Percentiles rank a stretch among this genome's conserved stretches.
These are phyloP conservation scores for Kernera saxatilis DNA, from an alignment of 345 rosid species.

Conservation along the genomic window DNA sequence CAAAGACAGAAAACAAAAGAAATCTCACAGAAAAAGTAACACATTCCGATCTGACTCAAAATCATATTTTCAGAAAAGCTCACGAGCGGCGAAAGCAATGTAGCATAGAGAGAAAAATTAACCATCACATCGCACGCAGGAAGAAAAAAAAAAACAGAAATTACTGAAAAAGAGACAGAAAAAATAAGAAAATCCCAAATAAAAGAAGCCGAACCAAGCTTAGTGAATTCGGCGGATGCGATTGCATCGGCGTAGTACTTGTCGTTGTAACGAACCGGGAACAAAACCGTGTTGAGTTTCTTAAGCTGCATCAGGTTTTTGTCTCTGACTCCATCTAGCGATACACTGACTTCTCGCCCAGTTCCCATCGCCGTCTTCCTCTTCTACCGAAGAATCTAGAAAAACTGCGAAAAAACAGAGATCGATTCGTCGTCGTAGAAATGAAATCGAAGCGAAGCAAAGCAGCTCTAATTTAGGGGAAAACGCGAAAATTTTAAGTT, in stretches of 20 bases:
- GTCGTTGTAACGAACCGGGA: slow-evolving; percentile 92
- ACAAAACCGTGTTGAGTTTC: slow-evolving; percentile 88
- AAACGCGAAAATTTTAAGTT: not conserved
- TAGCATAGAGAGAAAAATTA: not conserved
- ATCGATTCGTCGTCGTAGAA: not conserved
- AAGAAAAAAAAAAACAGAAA: not conserved
- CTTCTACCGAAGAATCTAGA: slow-evolving; percentile 23
- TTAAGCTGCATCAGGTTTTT: slow-evolving; percentile 96
- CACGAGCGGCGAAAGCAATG: not conserved
- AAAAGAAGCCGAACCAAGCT: slow-evolving; percentile 56
- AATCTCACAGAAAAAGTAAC: not conserved
- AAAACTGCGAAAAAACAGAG: not conserved
- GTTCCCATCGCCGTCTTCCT: slow-evolving; percentile 54
- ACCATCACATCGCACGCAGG: not conserved
- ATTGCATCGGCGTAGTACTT: slow-evolving; percentile 88
- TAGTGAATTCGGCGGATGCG: slow-evolving; percentile 83
- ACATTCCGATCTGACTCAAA: slow-evolving; percentile 1
- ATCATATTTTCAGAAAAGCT: not conserved
- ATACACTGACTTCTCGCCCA: slow-evolving; percentile 67
- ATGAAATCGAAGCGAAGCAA: not conserved
- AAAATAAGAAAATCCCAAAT: not conserved
- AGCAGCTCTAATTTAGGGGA: not conserved
- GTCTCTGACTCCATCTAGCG: slow-evolving; percentile 90
- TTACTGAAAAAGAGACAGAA: not conserved
- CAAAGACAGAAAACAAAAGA: not conserved